These are phyloP conservation scores for Coelastrella sp. DNA, from an alignment of 139 green algal species.

Conservation along the genomic window DNA sequence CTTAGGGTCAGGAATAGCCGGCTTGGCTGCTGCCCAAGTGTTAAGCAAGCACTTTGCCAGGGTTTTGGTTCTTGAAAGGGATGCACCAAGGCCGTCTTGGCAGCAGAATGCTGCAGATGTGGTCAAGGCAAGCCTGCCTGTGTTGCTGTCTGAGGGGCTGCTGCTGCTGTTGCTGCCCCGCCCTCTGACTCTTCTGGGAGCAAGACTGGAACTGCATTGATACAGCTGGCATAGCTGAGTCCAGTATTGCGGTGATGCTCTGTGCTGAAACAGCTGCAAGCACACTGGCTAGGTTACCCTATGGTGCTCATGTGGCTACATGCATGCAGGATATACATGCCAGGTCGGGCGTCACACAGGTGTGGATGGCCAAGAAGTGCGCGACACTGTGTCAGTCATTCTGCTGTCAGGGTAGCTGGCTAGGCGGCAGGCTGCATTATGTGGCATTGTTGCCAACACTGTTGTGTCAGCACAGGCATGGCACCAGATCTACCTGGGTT, in stretches of 20 bases:
- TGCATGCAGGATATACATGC: background rate
- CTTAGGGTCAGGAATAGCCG: background rate
- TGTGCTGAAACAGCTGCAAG: too few relatives aligned
- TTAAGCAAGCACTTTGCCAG: background rate
- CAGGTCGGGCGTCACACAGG: background rate
- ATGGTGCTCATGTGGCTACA: background rate
- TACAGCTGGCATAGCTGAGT: too few relatives aligned
- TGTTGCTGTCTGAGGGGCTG: too few relatives aligned
- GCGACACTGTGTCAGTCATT: too few relatives aligned
- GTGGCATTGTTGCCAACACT: background rate
- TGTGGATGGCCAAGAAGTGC: background rate
- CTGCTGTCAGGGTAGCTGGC: too few relatives aligned
- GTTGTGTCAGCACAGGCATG: too few relatives aligned
- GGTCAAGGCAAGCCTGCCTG: background rate
- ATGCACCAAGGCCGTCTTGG: background rate
- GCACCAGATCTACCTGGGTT: too few relatives aligned
- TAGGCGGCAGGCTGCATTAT: background rate
- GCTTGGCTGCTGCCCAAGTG: background rate
- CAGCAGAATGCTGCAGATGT: background rate
- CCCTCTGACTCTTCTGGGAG: too few relatives aligned
- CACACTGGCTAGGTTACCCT: too few relatives aligned
- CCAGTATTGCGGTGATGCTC: too few relatives aligned
- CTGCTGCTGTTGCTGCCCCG: too few relatives aligned
- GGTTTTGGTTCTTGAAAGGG: background rate
- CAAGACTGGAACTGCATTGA: too few relatives aligned